A percentile compares a stretch with the other conserved stretches of the same genome.
phyloP scores from a whole-genome alignment of 2,329 filamentous ascomycete genomes.

The Paecilomyces formosus region DNA sequence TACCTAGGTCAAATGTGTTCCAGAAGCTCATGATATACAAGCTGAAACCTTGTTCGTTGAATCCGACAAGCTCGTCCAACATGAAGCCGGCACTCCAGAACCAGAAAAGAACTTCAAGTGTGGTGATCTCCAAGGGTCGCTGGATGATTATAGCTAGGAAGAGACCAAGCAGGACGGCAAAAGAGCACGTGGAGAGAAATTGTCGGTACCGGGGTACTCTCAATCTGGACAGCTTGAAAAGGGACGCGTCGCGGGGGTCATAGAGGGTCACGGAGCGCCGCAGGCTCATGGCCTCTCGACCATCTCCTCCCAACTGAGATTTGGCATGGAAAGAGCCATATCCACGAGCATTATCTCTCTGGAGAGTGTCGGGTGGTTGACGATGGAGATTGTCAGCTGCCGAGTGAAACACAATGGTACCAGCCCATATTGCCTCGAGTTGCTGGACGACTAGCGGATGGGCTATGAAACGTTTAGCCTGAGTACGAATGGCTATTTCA shows the following conservation, averaged over 20 bases:
- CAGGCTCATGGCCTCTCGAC: slow-evolving; percentile 4
- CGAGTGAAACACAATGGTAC: slow-evolving; percentile 89
- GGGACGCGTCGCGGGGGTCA: slow-evolving; percentile 79
- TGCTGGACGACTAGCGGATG: slow-evolving; percentile 90
- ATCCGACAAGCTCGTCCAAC: slow-evolving; percentile 91
- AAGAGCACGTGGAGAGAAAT: slow-evolving; percentile 79
- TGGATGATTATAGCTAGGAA: slow-evolving; percentile 75
- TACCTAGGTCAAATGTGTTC: slow-evolving; percentile 92
- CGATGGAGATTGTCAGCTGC: slow-evolving; percentile 79
- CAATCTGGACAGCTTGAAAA: slow-evolving; percentile 84
- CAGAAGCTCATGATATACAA: slow-evolving; percentile 97
- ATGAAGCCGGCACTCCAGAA: slow-evolving; percentile 97
- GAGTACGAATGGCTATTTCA: slow-evolving; percentile 86
- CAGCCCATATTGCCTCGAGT: slow-evolving; percentile 95
- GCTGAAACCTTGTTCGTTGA: slow-evolving; percentile 93
- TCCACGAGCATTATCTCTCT: slow-evolving; percentile 7
- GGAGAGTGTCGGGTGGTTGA: slow-evolving; percentile 33
- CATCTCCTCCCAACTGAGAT: background rate
- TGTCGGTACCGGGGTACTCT: slow-evolving; percentile 88
- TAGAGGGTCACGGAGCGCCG: slow-evolving; percentile 79
- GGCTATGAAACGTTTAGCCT: slow-evolving; percentile 84
- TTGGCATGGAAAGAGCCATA: slow-evolving; percentile 19
- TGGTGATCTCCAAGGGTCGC: slow-evolving; percentile 72
- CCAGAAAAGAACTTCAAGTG: slow-evolving; percentile 86
- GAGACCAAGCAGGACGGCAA: slow-evolving; percentile 74